Evolutionary conservation across 83 land plant genomes (phyloP), one percentile per base, ranked within the genome.

Genomic region (Larix sibirica): DNA sequence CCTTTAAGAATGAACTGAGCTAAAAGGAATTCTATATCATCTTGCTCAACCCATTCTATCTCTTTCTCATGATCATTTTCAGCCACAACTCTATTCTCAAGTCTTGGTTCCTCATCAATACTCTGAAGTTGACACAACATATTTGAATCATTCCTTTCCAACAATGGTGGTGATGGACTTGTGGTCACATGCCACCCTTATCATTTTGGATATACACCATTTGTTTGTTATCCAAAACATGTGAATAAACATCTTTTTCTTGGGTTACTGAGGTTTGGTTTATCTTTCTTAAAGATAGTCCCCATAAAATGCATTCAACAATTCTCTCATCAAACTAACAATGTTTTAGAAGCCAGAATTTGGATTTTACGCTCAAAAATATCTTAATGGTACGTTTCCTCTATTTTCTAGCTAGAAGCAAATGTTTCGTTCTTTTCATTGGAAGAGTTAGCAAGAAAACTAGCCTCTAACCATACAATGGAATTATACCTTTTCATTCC

Each of bases 141-240:
- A 38, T 71, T 71, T 40, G 54, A 40, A 71, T 71, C 76, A 71
- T 71, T 26, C 21, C 2, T 73, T 73, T 18, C 44, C 44, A 20
- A 73, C n/a, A n/a, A 97, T 87, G 98, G 98, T 60, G 99, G 99
- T 59, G 98, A 97, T 85, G 99, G 99, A 62, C 89, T 97, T 44
- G 99, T 96, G 13, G 99, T 95, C 83, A 93, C 92, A 83, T 93
- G 97, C 20, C 99, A 95, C 84, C 91, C 96, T 23, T 77, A 86
- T 85, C 98, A 96, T 80, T 97, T 97, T 85, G 99, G 98, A 31
- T 97, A 94, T 81, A 94, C 80, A 74, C 95, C 91, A 38, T 80
- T 64, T 69, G 81, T 97, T 63, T 92, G 93, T 62, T 97, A 97
- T 83, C 99, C 99, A 42, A 97, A 93, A 83, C 91, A 87, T 44